These are phyloP conservation scores for Candida maesae DNA, from an alignment of 805 yeast species.

Conservation along the genomic window DNA sequence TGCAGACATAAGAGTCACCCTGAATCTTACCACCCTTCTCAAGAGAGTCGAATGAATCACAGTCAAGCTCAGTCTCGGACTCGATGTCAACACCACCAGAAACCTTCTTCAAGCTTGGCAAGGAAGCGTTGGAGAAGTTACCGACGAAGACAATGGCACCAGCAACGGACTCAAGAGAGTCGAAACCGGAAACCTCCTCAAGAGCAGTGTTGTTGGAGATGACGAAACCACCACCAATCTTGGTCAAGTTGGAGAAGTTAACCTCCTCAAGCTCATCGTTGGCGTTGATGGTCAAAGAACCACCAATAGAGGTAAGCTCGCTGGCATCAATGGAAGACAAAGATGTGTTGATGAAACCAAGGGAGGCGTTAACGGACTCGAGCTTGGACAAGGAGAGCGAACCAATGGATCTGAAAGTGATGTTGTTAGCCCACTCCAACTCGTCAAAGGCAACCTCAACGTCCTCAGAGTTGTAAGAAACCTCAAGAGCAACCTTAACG, in stretches of 20 bases:
- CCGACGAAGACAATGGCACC: constrained; percentile 88
- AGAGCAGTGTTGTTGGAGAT: constrained; percentile 81
- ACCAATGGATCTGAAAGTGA: constrained; percentile 77
- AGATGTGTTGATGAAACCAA: constrained; percentile 74
- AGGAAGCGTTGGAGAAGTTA: constrained; percentile 73
- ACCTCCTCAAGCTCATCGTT: constrained; percentile 70
- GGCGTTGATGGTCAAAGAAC: constrained; percentile 68
- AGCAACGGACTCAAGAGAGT: constrained; percentile 64
- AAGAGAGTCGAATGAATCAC: constrained; percentile 68
- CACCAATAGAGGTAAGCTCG: constrained; percentile 64
- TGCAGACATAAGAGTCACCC: constrained; percentile 84
- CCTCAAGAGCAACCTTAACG: constrained; percentile 70
- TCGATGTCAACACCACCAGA: constrained; percentile 89
- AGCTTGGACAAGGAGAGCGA: constrained; percentile 69
- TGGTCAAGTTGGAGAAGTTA: constrained; percentile 64
- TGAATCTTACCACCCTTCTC: constrained; percentile 78
- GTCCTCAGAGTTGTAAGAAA: constrained; percentile 80
- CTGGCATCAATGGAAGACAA: constrained; percentile 53
- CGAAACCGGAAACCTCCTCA: constrained; percentile 66
- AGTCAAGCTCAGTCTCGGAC: constrained; percentile 75
- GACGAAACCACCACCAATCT: constrained; percentile 91
- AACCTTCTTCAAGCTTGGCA: constrained; percentile 70
- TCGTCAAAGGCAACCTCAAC: constrained; percentile 66
- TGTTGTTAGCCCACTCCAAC: constrained; percentile 82
- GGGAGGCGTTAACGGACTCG: constrained; percentile 70